These are phyloP conservation scores for Plantago elongata DNA, from an alignment of 257 asterid genomes.

Conservation along the genomic window DNA sequence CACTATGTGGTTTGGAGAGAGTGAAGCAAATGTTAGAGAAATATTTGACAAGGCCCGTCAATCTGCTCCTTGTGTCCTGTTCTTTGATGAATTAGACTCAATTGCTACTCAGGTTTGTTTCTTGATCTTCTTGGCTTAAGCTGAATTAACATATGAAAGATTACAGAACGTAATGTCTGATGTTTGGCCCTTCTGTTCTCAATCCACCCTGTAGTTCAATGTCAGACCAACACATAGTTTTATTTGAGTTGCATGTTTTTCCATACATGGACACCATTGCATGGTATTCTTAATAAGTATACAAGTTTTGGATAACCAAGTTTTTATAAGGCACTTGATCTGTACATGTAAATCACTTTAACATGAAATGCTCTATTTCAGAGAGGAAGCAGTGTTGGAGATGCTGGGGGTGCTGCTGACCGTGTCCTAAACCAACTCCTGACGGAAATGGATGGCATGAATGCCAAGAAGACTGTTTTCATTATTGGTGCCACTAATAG, in stretches of 20 bases:
- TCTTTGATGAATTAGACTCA: slow-evolving; percentile 66
- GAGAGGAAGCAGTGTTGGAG: slow-evolving; percentile 68
- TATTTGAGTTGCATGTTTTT: too few species aligned
- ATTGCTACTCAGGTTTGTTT: slow-evolving; percentile 62
- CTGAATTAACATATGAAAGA: neutral
- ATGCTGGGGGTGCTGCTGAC: slow-evolving; percentile 65
- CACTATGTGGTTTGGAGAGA: slow-evolving; percentile 73
- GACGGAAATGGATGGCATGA: slow-evolving; percentile 65
- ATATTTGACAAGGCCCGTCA: slow-evolving; percentile 64
- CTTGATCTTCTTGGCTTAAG: neutral
- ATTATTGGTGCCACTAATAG: slow-evolving; percentile 67
- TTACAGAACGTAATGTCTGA: too few species aligned
- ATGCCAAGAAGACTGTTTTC: slow-evolving; percentile 58
- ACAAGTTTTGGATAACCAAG: too few species aligned
- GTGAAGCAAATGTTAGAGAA: slow-evolving; percentile 64
- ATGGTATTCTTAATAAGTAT: too few species aligned
- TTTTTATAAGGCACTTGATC: too few species aligned
- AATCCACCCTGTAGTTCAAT: too few species aligned
- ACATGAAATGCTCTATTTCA: slow-evolving; percentile 11
- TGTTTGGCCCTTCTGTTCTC: too few species aligned
- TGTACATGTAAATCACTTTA: neutral
- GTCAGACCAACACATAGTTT: too few species aligned
- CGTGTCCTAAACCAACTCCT: slow-evolving; percentile 59
- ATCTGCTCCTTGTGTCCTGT: slow-evolving; percentile 75
- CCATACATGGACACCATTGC: too few species aligned